phyloP scores from a whole-genome alignment of 306 rosid species.

The Carpinus viminea region DNA sequence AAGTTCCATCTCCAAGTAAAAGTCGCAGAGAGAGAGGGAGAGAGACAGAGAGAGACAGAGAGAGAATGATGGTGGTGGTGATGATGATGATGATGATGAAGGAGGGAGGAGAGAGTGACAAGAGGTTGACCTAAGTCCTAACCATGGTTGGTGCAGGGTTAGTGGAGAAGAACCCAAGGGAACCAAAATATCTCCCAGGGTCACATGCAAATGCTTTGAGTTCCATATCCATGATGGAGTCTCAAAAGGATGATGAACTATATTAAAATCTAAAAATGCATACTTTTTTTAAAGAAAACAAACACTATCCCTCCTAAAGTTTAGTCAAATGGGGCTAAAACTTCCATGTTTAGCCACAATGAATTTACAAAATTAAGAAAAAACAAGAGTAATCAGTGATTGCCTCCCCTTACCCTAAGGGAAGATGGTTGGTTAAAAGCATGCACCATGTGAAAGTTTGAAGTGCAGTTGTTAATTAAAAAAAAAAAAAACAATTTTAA shows the following conservation, averaged over 20 bases:
- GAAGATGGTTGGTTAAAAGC: slow-evolving; percentile 38
- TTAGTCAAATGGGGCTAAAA: slow-evolving; percentile 62
- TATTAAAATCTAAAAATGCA: slow-evolving; percentile 46
- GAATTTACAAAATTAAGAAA: slow-evolving; percentile 52
- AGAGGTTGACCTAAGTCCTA: slow-evolving; percentile 84
- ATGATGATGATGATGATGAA: slow-evolving; percentile 6
- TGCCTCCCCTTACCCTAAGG: slow-evolving; percentile 65
- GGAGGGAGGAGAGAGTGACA: slow-evolving; percentile 26
- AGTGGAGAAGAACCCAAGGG: slow-evolving; percentile 85
- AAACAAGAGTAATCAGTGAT: slow-evolving; percentile 29
- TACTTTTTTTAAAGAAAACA: not conserved
- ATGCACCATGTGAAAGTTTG: slow-evolving; percentile 43
- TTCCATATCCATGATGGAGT: slow-evolving; percentile 75
- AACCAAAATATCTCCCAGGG: slow-evolving; percentile 94
- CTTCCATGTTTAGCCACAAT: slow-evolving; percentile 73
- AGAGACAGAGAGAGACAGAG: slow-evolving; percentile 17
- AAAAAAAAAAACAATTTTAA: slow-evolving; percentile 19
- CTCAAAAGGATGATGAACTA: slow-evolving; percentile 67
- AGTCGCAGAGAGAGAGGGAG: slow-evolving; percentile 24
- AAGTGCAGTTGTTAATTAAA: slow-evolving; percentile 23
- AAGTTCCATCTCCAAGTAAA: slow-evolving; percentile 57
- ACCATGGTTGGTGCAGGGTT: slow-evolving; percentile 93
- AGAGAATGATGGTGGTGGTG: not conserved
- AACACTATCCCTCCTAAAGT: slow-evolving; percentile 56
- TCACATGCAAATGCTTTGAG: slow-evolving; percentile 81